Conservation (phyloP, 2,329 filamentous ascomycete species). For the Epichloe brachyelytri region DNA sequence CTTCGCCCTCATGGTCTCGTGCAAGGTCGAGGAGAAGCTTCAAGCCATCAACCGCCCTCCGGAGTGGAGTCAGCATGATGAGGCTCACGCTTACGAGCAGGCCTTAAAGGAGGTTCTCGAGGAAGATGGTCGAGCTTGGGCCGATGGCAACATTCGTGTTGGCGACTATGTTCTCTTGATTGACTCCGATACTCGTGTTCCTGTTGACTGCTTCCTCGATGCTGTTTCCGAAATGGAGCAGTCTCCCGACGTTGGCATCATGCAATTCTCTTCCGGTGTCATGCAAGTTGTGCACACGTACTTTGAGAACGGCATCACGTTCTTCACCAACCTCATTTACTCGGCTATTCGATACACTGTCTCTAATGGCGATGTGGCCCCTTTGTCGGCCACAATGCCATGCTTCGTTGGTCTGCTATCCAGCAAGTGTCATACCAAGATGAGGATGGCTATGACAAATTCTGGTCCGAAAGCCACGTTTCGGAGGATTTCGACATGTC, state of each 20-base stretch:
- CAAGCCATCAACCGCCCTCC: constrained; percentile 39
- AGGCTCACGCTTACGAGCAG: constrained; percentile 51
- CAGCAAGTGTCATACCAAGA: constrained; percentile 61
- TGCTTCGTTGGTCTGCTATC: constrained; percentile 63
- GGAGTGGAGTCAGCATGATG: constrained; percentile 56
- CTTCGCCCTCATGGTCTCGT: constrained; percentile 53
- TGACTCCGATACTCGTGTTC: constrained; percentile 69
- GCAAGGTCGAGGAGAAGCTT: constrained; percentile 59
- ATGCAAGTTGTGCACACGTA: constrained; percentile 68
- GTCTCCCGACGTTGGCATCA: constrained; percentile 63
- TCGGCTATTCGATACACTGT: constrained; percentile 67
- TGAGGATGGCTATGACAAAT: constrained; percentile 62
- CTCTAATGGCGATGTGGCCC: constrained; percentile 62
- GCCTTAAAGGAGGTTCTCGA: constrained; percentile 54
- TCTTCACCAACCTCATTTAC: constrained; percentile 65
- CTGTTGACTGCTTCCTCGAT: constrained; percentile 63
- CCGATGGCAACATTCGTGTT: constrained; percentile 73
- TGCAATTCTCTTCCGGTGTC: constrained; percentile 66
- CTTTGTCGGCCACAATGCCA: constrained; percentile 69
- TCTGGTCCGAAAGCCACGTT: constrained; percentile 70
- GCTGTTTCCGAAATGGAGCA: constrained; percentile 74
- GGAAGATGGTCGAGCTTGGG: constrained; percentile 59
- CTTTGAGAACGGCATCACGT: constrained; percentile 58
- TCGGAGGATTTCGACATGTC: constrained; percentile 78
- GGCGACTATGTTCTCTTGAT: constrained; percentile 69